Evolutionary conservation across 2,329 filamentous ascomycete species (phyloP).

Genomic region (Penicillium sp.): DNA sequence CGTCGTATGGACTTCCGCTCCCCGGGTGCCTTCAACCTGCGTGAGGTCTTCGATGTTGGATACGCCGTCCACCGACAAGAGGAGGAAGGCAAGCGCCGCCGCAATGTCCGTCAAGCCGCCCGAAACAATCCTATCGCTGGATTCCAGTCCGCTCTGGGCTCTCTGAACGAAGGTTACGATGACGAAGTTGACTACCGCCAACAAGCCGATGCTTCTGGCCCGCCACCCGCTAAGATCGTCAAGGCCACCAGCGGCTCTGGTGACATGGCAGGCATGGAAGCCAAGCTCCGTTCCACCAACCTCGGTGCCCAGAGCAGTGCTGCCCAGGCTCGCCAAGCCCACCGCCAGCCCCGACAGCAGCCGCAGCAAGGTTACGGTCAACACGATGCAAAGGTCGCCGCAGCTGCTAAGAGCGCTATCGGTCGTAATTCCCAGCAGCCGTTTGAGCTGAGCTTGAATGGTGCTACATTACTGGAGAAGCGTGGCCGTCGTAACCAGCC

Average conservation of each 20-base stretch:
- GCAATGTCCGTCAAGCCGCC: constrained; percentile 69
- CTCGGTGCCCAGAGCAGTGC: constrained; percentile 64
- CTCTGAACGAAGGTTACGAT: constrained; percentile 64
- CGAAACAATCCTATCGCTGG: constrained; percentile 55
- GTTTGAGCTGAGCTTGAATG: constrained; percentile 90
- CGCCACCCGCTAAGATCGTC: constrained; percentile 64
- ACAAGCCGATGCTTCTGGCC: constrained; percentile 47
- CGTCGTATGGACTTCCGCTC: constrained; percentile 89
- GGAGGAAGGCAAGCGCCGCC: constrained; percentile 89
- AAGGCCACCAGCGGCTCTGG: constrained; percentile 57
- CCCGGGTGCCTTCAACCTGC: constrained; percentile 88
- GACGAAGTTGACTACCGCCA: constrained; percentile 58
- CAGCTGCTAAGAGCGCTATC: constrained; percentile 79
- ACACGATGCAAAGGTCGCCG: constrained; percentile 79
- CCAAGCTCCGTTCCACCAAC: constrained; percentile 81
- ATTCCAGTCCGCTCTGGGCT: constrained; percentile 63
- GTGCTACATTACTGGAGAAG: constrained; percentile 82
- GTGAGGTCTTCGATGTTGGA: constrained; percentile 97
- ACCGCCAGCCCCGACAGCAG: constrained; percentile 49
- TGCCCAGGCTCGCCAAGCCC: constrained; percentile 60
- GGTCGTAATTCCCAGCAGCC: constrained; percentile 72
- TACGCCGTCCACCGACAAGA: constrained; percentile 97
- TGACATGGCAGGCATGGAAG: constrained; percentile 74
- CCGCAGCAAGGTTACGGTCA: constrained; percentile 74
- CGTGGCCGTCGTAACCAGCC: constrained; percentile 49